A percentile compares a stretch with the other conserved stretches of the same genome.
These are phyloP conservation scores for Linnemannia elongata DNA, from an alignment of 192 early-diverging fungal genomes.

Conservation along the genomic window DNA sequence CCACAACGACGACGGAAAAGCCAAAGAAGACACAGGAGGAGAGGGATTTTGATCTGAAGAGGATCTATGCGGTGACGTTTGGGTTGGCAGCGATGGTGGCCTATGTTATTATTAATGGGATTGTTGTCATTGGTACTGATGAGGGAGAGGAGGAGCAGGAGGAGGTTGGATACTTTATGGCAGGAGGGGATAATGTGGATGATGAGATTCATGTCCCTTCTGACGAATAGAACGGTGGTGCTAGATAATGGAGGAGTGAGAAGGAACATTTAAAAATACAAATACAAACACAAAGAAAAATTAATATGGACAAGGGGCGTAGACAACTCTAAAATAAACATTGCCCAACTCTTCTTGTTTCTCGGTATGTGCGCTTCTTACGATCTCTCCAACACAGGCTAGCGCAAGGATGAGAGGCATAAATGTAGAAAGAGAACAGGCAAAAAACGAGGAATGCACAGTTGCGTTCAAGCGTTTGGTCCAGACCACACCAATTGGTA, in stretches of 20 bases:
- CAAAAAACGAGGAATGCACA: no score
- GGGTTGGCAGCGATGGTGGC: conserved; percentile 60
- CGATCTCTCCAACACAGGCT: no score
- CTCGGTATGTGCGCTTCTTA: no score
- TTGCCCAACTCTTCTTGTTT: background rate
- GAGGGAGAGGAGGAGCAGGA: conserved; percentile 54
- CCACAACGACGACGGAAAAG: conserved; percentile 33
- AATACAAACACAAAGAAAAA: background rate
- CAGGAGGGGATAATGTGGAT: conserved; percentile 54
- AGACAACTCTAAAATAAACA: background rate
- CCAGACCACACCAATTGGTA: no score
- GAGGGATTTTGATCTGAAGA: conserved; percentile 67
- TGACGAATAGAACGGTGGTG: background rate
- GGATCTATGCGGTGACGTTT: conserved; percentile 64
- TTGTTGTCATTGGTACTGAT: conserved; percentile 67
- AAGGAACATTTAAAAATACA: background rate
- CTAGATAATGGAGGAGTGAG: background rate
- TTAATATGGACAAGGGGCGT: background rate
- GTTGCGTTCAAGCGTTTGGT: no score
- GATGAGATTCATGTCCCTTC: conserved; percentile 8
- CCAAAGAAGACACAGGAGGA: conserved; percentile 54
- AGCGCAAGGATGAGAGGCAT: no score
- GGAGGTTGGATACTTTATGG: conserved; percentile 30
- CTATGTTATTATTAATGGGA: conserved; percentile 74
- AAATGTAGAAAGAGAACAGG: no score